Conservation (phyloP, 345 rosid species). For the Melaleuca quinquenervia region DNA sequence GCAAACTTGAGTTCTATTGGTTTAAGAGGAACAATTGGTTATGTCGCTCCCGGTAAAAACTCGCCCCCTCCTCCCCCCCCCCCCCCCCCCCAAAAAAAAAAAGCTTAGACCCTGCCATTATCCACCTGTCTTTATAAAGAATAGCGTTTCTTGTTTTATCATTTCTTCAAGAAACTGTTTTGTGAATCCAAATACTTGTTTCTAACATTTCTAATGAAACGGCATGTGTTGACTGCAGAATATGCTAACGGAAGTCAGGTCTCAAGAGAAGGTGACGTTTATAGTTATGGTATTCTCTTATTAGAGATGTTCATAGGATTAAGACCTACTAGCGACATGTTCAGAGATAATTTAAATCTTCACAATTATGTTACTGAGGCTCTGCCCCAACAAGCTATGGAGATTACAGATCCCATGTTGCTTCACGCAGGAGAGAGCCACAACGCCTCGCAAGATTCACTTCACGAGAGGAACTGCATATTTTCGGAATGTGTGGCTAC, state of each 20-base stretch:
- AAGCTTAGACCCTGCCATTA: not conserved
- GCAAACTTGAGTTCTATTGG: too few relatives aligned
- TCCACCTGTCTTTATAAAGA: not conserved
- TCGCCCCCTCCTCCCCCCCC: fast-evolving
- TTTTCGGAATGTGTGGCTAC: not conserved
- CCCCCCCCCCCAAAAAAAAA: not conserved
- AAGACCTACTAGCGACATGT: not conserved
- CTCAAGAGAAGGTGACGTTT: not conserved
- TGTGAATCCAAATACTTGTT: not conserved
- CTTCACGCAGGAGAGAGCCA: not conserved
- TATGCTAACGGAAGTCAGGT: not conserved
- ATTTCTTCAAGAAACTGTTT: not conserved
- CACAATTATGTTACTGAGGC: not conserved
- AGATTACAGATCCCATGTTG: not conserved
- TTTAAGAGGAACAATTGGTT: not conserved
- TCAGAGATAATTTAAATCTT: not conserved
- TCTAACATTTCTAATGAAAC: not conserved
- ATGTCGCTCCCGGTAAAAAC: not conserved
- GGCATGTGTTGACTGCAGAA: fast-evolving
- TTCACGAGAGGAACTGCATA: not conserved
- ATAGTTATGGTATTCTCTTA: not conserved
- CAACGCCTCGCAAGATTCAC: not conserved
- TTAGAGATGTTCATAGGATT: not conserved
- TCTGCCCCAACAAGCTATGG: not conserved
- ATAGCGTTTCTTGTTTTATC: not conserved